Base-by-base conservation (phyloP, 371 early-diverging fungal species). In the Conidiobolus coronatus region DNA sequence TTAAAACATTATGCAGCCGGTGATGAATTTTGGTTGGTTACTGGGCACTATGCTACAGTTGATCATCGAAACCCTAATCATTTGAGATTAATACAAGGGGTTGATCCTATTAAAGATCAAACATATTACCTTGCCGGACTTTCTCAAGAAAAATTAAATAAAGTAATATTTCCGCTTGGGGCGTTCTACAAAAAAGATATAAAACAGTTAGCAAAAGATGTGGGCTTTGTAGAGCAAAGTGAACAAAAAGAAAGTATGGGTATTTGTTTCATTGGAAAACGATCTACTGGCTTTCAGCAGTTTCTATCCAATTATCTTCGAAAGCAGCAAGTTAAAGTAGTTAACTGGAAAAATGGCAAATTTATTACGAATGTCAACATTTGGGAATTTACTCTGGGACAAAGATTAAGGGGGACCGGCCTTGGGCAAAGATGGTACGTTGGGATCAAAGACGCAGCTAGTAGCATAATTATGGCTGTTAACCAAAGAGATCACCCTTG, bases 241-340 rank as follows among this genome's bases (percentile, higher is more conserved):
- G 41, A 54, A 8, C 88, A 87, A 59, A 70, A 68, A 35, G 95
- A 94, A 54, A 86, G 86, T 54, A 86, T 89, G 88, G 95, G 95
- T 0, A 86, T 94, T 17, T 94, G 95, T 50, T 92, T 94, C 68
- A 79, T 94, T 3, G 92, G 93, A 0, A 77, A 86, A 51, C 12
- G 15, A 42, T 5, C 24, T 44, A n/a, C n/a, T 9, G 22, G 7
- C 13, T 44, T 17, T 7, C n/a, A 19, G 11, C 14, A 20, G 8
- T 41, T 19, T 11, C 14, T 23, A 44, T 15, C n/a, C 12, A 44
- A 34, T 14, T 44, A 44, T 18, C n/a, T 44, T 23, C 34, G 3
- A 17, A 20, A 45, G 7, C 35, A 21, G 2, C 37, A 13, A 33
- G 38, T 15, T 36, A 13, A 23, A 13, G 33, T 45, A 36, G 12